Conservation (phyloP, 768 basidiomycete species). For the Boletellus ananas region DNA sequence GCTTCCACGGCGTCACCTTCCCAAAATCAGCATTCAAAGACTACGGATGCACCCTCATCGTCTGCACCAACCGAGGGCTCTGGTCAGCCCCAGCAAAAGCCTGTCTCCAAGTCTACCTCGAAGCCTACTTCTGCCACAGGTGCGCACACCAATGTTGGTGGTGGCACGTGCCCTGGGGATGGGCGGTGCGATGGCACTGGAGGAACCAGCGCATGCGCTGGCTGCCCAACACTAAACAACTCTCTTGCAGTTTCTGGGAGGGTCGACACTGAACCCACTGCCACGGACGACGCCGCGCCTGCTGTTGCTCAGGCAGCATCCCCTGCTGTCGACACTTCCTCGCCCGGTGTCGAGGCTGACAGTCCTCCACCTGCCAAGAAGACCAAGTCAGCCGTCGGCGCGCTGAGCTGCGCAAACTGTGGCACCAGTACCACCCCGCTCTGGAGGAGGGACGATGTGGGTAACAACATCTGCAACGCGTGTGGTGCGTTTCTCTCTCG, state of each 20-base stretch:
- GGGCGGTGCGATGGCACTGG: conserved; percentile 98
- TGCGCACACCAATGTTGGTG: conserved; percentile 29
- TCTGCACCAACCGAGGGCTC: conserved; percentile 25
- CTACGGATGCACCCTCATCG: conserved; percentile 27
- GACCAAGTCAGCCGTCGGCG: conserved; percentile 52
- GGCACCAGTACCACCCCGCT: conserved; percentile 86
- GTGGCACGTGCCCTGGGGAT: conserved; percentile 95
- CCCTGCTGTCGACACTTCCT: conserved; percentile 34
- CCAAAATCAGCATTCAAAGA: conserved; percentile 32
- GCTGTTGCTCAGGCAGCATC: conserved; percentile 19
- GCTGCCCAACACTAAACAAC: conserved; percentile 98
- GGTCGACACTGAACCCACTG: conserved; percentile 36
- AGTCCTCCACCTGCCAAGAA: conserved; percentile 33
- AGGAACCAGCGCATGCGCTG: conserved; percentile 87
- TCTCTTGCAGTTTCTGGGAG: conserved; percentile 47
- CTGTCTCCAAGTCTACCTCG: conserved; percentile 23
- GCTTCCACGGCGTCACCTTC: conserved; percentile 26
- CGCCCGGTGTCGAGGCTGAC: conserved; percentile 28
- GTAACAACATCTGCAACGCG: conserved; percentile 93
- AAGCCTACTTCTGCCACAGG: conserved; percentile 30
- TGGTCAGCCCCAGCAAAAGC: conserved; percentile 25
- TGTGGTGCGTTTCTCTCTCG: conserved; percentile 63
- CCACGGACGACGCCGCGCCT: conserved; percentile 20
- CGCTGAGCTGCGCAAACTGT: conserved; percentile 83
- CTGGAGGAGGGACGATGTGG: conserved; percentile 86